Evolutionary conservation across 2,329 filamentous ascomycete species (phyloP).

Genomic region (Cordyceps militaris): DNA sequence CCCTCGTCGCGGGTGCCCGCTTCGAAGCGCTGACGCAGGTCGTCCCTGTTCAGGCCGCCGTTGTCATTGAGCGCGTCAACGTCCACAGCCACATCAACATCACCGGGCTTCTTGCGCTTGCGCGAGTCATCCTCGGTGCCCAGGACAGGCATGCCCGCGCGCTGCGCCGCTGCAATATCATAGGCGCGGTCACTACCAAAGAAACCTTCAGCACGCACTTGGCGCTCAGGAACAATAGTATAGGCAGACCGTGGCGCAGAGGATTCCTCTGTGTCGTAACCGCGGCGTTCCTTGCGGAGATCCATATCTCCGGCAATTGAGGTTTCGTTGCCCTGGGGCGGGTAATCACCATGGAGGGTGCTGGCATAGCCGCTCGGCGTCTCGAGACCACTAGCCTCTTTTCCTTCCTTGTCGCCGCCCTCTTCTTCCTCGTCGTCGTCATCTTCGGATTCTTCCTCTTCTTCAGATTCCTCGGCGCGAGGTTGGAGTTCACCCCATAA

Average conservation of each 20-base stretch:
- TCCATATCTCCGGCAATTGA: constrained; percentile 83
- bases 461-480: constrained; percentile 66
- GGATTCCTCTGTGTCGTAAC: constrained; percentile 79
- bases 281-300: constrained; percentile 73
- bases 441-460: constrained; percentile 67
- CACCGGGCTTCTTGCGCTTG: constrained; percentile 92
- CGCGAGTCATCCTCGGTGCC: constrained; percentile 70
- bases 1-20: constrained; percentile 60
- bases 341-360: constrained; percentile 72
- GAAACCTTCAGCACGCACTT: constrained; percentile 82
- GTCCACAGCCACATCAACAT: constrained; percentile 88
- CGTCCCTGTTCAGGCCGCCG: constrained; percentile 78
- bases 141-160: constrained; percentile 60
- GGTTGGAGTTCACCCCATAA: constrained; percentile 90
- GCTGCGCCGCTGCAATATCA: constrained; percentile 58
- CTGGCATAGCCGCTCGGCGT: constrained; percentile 77
- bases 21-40: constrained; percentile 74
- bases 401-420: constrained; percentile 54
- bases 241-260: constrained; percentile 73
- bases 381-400: constrained; percentile 62
- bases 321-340: constrained; percentile 59
- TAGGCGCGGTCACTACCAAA: constrained; percentile 94
- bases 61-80: constrained; percentile 68
- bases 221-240: constrained; percentile 82
- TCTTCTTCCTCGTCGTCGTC: constrained; percentile 65